phyloP scores from a whole-genome alignment of 1,284 basidiomycete species.

The Wolfiporia cocos region DNA sequence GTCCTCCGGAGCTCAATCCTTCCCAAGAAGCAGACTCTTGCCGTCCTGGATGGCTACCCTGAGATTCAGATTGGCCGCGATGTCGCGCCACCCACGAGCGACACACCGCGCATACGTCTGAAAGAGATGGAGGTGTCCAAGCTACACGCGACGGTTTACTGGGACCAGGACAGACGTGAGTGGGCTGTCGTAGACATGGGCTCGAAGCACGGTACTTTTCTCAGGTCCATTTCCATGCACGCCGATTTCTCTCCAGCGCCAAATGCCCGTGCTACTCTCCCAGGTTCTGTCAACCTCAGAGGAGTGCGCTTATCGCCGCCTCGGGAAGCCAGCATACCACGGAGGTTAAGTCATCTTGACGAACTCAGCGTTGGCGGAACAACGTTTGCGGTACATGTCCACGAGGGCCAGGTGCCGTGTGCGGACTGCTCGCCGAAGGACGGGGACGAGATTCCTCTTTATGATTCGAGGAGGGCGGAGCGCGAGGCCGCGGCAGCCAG shows the following conservation, averaged over 20 bases:
- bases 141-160: slow-evolving; percentile 67
- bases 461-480: slow-evolving; percentile 30
- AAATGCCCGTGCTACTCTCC: not conserved
- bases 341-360: slow-evolving; percentile 56
- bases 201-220: slow-evolving; percentile 72
- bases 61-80: slow-evolving; percentile 72
- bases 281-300: slow-evolving; percentile 10
- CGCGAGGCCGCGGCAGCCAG: slow-evolving; percentile 15
- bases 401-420: slow-evolving; percentile 54
- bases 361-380: slow-evolving; percentile 61
- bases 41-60: slow-evolving; percentile 53
- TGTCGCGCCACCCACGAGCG: slow-evolving; percentile 37
- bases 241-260: not conserved
- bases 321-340: slow-evolving; percentile 61
- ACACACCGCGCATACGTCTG: slow-evolving; percentile 58
- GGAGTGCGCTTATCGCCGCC: slow-evolving; percentile 54
- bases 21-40: slow-evolving; percentile 42
- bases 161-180: slow-evolving; percentile 49
- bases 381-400: slow-evolving; percentile 63
- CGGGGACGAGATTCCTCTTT: slow-evolving; percentile 54
- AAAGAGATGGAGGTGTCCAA: slow-evolving; percentile 82
- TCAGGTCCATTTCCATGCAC: slow-evolving; percentile 25
- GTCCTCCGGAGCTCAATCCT: slow-evolving; percentile 47
- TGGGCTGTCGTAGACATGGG: slow-evolving; percentile 80
- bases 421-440: slow-evolving; percentile 45